Conservation (phyloP, 768 basidiomycete species). For the Rhizopogon rudus region DNA sequence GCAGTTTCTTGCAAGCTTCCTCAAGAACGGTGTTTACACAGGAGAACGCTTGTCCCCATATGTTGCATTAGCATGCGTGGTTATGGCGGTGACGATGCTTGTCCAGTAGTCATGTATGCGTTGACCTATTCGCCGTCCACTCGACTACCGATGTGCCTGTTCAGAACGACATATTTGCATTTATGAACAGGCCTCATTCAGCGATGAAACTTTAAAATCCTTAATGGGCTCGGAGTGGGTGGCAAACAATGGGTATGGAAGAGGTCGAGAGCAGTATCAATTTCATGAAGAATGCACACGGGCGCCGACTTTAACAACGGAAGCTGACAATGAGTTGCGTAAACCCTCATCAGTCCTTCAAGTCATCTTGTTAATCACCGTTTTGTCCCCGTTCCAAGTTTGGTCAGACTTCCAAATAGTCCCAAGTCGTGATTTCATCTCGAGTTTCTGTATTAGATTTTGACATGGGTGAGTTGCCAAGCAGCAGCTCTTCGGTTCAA, state of each 20-base stretch:
- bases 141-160: constrained; percentile 92
- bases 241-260: constrained; percentile 76
- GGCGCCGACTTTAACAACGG: constrained; percentile 83
- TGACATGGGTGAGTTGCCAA: constrained; percentile 81
- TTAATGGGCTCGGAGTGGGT: too few relatives aligned
- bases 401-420: too few relatives aligned
- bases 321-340: constrained; percentile 42
- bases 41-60: constrained; percentile 96
- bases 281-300: constrained; percentile 80
- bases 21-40: constrained; percentile 24
- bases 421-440: too few relatives aligned
- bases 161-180: constrained; percentile 93
- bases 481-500: constrained; percentile 78
- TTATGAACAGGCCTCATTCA: constrained; percentile 93
- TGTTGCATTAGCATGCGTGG: constrained; percentile 87
- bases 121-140: constrained; percentile 64
- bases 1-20: background rate
- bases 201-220: constrained; percentile 75
- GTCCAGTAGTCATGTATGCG: constrained; percentile 28
- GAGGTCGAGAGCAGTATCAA: constrained; percentile 90
- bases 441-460: constrained; percentile 21
- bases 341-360: too few relatives aligned
- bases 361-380: too few relatives aligned
- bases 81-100: constrained; percentile 82
- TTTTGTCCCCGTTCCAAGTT: too few relatives aligned